Evolutionary conservation across 495 filamentous ascomycete genomes (phyloP), one percentile per base, ranked within the genome.

Genomic region (Evernia prunastri): DNA sequence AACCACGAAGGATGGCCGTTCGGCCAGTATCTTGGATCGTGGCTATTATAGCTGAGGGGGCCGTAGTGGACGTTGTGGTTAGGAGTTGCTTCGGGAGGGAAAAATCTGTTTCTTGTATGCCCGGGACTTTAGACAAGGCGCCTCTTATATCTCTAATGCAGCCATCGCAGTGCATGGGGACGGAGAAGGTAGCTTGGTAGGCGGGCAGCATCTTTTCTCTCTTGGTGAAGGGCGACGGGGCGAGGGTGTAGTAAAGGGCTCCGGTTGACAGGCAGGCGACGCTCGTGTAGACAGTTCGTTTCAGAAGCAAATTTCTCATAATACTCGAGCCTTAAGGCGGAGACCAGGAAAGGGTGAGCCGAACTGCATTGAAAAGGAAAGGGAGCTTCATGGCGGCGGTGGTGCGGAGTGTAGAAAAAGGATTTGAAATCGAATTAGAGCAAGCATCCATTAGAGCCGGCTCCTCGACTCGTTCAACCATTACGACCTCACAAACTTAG

Each of bases 1-100:
- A 91, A 35, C 94, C 94, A 65, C 94, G 88, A 59, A 98, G 79
- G 71, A 98, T 96, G 54, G 94, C 94, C 81, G 96, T 91, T 40
- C 92, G 84, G 57, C 94, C 94, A 0, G 93, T 97, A 31, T 80
- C 78, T 76, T 97, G 88, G 67, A 98, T 97, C 8, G 92, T 87
- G 54, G 85, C 74, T 12, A 96, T 91, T 61, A 98, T 96, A 29
- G 86, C 84, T 56, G 92, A 96, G 12, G 94, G 94, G 23, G 94
- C 80, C 47, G 89, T 90, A 77, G 78, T 82, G 68, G 76, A 75
- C 61, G 75, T 75, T 37, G 79, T 75, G 56, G 78, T 79, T 12
- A 82, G 72, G 10, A 81, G 71, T 65, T 81, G 78, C 23, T 77
- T 73, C 59, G 80, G 75, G 33, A 83, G 74, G 31, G 76, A 78